Evolutionary conservation across 208 protist species (phyloP), one percentile per base, ranked within the genome.

Genomic region (Strigomonas culicis): DNA sequence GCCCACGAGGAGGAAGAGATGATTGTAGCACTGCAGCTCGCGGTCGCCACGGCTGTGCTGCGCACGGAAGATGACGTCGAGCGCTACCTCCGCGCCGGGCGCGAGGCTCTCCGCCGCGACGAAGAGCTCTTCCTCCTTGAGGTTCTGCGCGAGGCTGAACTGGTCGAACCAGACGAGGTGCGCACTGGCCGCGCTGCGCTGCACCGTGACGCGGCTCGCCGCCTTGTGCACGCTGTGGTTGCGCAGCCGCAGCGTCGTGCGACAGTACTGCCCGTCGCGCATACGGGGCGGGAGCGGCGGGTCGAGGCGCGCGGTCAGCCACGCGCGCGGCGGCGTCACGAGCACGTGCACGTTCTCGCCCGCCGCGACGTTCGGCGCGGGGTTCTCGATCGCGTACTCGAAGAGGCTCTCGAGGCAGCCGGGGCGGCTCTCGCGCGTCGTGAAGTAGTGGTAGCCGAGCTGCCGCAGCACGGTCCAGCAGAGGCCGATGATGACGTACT

Each of bases 391-490:
- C 7, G 88, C 88, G 72, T 92, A 86, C 74, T 91, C 80, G 43
- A 84, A 84, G 25, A 83, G 41, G 24, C 77, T 81, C 50, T 85
- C 72, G 30, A 65, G 68, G 51, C 62, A 75, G 11, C 74, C 73
- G 4, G 71, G 60, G 22, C 75, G 74, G 59, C 68, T 78, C 43
- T 79, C 77, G 6, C 60, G 57, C 11, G 88, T 89, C 46, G 78
- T 73, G 58, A 94, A 92, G 82, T 93, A 93, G 73, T 91, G 89
- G 67, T 93, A 90, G 6, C 87, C 87, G 31, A 85, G 73, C 52
- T 84, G 72, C 3, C 71, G 77, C 46, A 78, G 31, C 28, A 93
- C 55, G 17, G 50, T 60, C 84, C 87, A 93, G 66, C 73, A 80
- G 25, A 93, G 80, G 17, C 87, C 87, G 56, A 93, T 79, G 34